Base-by-base conservation (phyloP, 768 basidiomycete genomes). In the Naganishia vaughanmartiniae region DNA sequence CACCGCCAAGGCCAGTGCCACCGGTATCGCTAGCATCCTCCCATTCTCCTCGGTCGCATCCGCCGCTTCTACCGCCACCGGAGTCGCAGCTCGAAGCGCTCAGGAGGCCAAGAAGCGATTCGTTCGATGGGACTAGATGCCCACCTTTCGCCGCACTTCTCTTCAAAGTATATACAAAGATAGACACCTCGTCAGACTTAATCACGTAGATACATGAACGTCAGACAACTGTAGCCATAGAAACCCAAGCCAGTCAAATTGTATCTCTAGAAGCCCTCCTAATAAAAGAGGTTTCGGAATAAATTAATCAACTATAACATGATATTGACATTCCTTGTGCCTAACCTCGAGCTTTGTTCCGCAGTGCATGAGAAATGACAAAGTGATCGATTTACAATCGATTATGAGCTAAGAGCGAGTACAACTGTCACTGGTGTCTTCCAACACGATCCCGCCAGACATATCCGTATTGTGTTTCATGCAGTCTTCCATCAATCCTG, bases 31-130 rank as follows among this genome's bases (percentile, higher is more conserved):
- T 19, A 58, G 48, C 26, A 57, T 46, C 31, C 26, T 46, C 34
- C 11, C 55, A 24, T 21, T 33, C 28, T n/a, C 54, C 15, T 11
- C 55, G 12, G 54, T 46, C 26, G 14, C 65, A 65, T 34, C 68
- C 19, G 67, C 57, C 19, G 65, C 46, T 6, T 54, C 71, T 54
- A 56, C 48, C 34, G 69, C 72, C 34, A 54, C n/a, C 34, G 30
- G 30, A 7, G 57, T 54, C 36, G 65, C 68, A 10, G 42, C 58
- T 26, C 65, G 69, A 53, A 66, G 63, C 68, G 57, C 30, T 31
- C 67, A 72, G 30, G 67, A 58, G 33, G 70, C 73, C 26, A 73
- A 71, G 72, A 69, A 51, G 57, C 55, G 68, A 54, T 69, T 58
- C 42, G 57, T 69, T 33, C 56, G 54, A 58, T 69, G 68, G 68